phyloP scores from a whole-genome alignment of 768 basidiomycete species.

The Mrakia gelida region DNA sequence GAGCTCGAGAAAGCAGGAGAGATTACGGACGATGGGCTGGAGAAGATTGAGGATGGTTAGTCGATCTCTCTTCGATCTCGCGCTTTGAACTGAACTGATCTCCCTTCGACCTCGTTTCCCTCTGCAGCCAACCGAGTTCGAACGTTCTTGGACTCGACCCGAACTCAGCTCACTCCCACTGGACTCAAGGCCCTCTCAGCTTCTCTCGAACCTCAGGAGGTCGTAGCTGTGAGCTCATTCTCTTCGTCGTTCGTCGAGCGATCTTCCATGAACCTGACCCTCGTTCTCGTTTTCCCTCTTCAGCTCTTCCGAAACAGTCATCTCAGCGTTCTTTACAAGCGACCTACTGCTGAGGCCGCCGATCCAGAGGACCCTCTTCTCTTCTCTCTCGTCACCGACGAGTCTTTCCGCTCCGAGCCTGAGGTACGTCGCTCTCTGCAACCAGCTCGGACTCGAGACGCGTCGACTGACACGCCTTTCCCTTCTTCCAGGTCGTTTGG shows the following conservation, averaged over 20 bases:
- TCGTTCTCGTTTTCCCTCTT: background rate
- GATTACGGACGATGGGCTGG: conserved; percentile 68
- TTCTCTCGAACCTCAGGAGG: conserved; percentile 23
- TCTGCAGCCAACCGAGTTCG: conserved; percentile 12
- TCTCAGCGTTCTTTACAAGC: conserved; percentile 77
- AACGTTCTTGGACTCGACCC: conserved; percentile 22
- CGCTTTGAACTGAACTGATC: background rate
- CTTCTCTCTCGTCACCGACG: conserved; percentile 80
- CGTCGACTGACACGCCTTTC: no score
- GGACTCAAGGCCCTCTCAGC: conserved; percentile 18
- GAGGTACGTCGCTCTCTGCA: conserved; percentile 39
- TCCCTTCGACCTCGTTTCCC: no score
- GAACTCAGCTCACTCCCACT: conserved; percentile 24
- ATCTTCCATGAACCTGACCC: background rate
- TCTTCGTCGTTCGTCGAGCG: background rate
- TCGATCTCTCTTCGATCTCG: background rate
- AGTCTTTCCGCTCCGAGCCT: conserved; percentile 69
- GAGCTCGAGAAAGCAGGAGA: conserved; percentile 26
- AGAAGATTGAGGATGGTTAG: conserved; percentile 60
- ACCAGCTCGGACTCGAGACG: no score
- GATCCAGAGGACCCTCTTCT: conserved; percentile 50
- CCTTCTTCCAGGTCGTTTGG: conserved; percentile 61
- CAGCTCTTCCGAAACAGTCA: conserved; percentile 84
- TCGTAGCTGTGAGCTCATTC: conserved; percentile 29
- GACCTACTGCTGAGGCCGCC: conserved; percentile 38